Conservation (phyloP, 148 eudicot species). For the Persicaria maculosa region DNA sequence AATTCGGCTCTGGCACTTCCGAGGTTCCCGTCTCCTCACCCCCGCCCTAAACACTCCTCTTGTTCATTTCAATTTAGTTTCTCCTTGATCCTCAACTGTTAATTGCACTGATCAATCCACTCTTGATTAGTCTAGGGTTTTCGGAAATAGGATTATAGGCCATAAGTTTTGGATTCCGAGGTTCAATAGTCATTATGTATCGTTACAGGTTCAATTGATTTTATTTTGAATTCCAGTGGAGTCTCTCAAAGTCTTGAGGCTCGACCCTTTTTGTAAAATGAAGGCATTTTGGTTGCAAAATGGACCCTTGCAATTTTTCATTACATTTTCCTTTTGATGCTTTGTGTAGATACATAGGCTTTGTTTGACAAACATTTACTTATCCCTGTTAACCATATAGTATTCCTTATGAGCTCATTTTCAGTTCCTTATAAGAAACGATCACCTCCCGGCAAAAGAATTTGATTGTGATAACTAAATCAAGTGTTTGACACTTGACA, state of each 20-base stretch:
- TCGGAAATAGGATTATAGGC: background rate
- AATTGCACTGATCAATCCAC: background rate
- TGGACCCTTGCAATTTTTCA: background rate
- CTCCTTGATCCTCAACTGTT: background rate
- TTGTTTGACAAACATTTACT: too few species aligned
- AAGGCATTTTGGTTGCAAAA: background rate
- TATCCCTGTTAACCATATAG: too few species aligned
- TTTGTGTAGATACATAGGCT: background rate
- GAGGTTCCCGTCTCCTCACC: conserved; percentile 37
- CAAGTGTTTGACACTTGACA: background rate
- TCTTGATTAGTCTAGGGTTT: background rate
- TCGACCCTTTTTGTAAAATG: background rate
- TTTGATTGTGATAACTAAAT: background rate
- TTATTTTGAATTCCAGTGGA: background rate
- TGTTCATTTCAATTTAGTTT: background rate
- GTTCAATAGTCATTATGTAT: too few species aligned
- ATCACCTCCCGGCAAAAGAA: background rate
- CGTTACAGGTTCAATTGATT: too few species aligned
- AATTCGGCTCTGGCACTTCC: conserved; percentile 90
- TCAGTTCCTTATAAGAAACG: too few species aligned
- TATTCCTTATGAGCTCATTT: too few species aligned
- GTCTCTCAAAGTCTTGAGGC: background rate
- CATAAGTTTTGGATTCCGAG: background rate
- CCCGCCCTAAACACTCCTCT: background rate
- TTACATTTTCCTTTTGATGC: background rate